Base-by-base conservation (phyloP, 345 rosid genomes). In the Dimocarpus longan region DNA sequence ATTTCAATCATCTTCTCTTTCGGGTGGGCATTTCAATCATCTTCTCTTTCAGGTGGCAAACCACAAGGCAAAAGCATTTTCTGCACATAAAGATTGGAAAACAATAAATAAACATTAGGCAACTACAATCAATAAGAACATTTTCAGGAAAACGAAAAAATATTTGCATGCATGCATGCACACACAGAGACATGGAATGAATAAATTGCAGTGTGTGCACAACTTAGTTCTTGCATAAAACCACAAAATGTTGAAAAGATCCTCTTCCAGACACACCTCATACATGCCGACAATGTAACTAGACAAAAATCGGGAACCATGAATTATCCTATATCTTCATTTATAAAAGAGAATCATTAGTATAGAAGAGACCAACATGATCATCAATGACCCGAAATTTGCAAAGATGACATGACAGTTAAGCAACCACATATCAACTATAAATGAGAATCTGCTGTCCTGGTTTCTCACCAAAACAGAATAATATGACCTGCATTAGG, bases 31-130 rank as follows among this genome's bases (percentile, higher is more conserved):
- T 28, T 68, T 78, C 79, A 93, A 63, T 93, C 98, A 46, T 92
- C 98, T 89, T 92, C 98, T 89, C 98, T 92, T 78, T 95, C 97
- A 0, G 96, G 99, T 13, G 99, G 96, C 46, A 95, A 87, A 59
- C 99, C 97, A n/a, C 98, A 93, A 12, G 98, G 99, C 84, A 91
- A 57, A 67, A 93, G 99, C 98, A 96, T 94, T 96, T 96, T 96
- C 97, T 96, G 88, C 89, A 84, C 39, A 81, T 52, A 2, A 4
- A 71, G 52, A 16, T n/a, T 16, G n/a, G 1, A 50, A 60, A 66
- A 10, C 24, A 46, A 5, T n/a, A 44, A n/a, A 50, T 24, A 48
- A 46, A 42, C 54, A 70, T 50, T n/a, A 37, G 66, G 19, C 2
- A 13, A 56, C 1, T 22, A 18, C 21, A 74, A 70, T 59, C n/a